Evolutionary conservation across 2,329 filamentous ascomycete species (phyloP), one percentile per base, ranked within the genome.

Genomic region (Pestalotiopsis sp.): DNA sequence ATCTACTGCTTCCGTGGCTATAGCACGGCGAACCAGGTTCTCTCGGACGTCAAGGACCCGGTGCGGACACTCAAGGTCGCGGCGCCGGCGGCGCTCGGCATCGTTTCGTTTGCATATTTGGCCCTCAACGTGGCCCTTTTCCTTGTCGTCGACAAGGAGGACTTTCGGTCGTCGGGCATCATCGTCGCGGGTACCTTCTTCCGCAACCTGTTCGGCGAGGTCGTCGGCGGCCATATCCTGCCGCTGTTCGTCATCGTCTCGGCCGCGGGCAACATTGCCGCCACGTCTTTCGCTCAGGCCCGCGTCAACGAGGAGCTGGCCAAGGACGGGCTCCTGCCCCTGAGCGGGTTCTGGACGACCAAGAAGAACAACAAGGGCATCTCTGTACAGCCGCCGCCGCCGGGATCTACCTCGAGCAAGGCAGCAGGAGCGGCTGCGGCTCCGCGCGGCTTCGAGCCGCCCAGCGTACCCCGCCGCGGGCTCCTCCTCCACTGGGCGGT

Each of bases 401-500:
- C 9, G 11, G 25, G 20, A 23, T 31, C 58, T 60, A 31, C 23
- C 31, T 31, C 23, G 23, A 31, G 11, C 41, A n/a, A 45, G 17
- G 41, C 41, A 17, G 14, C 41, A 45, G 41, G 13, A 45, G 41
- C 41, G 41, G 27, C 27, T 31, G 27, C 27, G 27, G 27, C 41
- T 45, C 41, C 17, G 41, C 13, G 41, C 41, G 25, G 23, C 59
- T 38, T 61, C 20, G 27, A 61, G 69, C 73, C 1, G 73, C 74
- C 61, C 66, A 39, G 13, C 17, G 59, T 71, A 1, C 79, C 78
- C 5, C 68, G 71, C 1, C 74, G 77, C n/a, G 79, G 79, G 11
- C 77, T 88, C 20, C 82, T 84, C 20, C 84, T 92, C 63, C 87
- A 91, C 70, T 91, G 88, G 77, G 80, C 90, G 20, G 87, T 89